Evolutionary conservation across 2,329 filamentous ascomycete species (phyloP).

Genomic region (Xylariales sp.): DNA sequence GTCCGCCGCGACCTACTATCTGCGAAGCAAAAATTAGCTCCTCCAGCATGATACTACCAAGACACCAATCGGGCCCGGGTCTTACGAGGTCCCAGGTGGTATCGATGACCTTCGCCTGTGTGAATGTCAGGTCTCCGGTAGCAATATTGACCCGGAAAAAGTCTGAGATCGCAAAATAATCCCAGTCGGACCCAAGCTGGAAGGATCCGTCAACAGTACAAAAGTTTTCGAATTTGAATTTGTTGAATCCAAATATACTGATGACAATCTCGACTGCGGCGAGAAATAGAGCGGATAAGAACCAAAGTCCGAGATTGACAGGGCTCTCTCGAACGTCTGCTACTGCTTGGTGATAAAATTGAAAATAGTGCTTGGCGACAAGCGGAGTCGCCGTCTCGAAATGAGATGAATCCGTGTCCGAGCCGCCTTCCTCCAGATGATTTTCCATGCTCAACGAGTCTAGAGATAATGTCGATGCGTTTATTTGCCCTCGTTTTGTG

Average conservation of each 20-base stretch:
- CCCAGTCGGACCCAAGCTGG: background rate
- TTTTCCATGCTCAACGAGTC: conserved; percentile 10
- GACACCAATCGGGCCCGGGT: background rate
- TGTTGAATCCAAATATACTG: background rate
- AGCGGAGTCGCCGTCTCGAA: conserved; percentile 3
- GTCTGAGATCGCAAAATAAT: conserved; percentile 3
- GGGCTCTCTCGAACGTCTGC: conserved; percentile 15
- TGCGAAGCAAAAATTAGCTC: conserved; percentile 27
- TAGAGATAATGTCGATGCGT: conserved; percentile 6
- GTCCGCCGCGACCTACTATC: conserved; percentile 47
- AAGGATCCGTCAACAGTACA: conserved; percentile 15
- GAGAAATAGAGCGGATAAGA: conserved; percentile 5
- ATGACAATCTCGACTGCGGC: background rate
- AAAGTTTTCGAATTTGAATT: too few relatives aligned
- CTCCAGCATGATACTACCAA: background rate
- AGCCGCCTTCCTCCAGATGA: background rate
- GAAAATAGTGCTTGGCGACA: conserved; percentile 6
- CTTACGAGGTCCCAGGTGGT: conserved; percentile 20
- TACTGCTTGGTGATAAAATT: conserved; percentile 1
- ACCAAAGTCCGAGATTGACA: conserved; percentile 9
- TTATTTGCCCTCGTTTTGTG: background rate
- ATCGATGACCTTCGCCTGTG: conserved; percentile 16
- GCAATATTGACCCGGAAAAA: conserved; percentile 23
- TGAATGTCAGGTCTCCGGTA: conserved; percentile 13
- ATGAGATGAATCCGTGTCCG: background rate